phyloP scores from a whole-genome alignment of 1,284 basidiomycete genomes.

The Leccinum subrobustum region DNA sequence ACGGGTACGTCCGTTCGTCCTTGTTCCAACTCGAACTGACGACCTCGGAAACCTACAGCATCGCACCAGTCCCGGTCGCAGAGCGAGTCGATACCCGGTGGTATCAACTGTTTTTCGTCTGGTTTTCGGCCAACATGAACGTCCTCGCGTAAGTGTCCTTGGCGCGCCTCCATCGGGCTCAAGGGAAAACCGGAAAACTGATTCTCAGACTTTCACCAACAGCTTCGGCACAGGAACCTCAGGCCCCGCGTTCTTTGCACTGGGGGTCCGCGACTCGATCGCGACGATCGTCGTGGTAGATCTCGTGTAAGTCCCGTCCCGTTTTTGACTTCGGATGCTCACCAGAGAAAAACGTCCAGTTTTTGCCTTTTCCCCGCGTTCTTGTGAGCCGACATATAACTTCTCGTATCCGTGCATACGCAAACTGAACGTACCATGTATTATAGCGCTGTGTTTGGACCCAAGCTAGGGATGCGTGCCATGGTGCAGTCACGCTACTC shows the following conservation, averaged over 20 bases:
- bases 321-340: neutral
- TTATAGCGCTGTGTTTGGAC: conserved; percentile 54
- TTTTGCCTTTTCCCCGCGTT: conserved; percentile 46
- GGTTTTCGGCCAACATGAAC: conserved; percentile 65
- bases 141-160: conserved; percentile 45
- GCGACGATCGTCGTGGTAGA: conserved; percentile 54
- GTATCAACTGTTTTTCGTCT: conserved; percentile 65
- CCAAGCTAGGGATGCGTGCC: conserved; percentile 57
- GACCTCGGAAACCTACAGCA: conserved; percentile 34
- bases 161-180: too few relatives aligned
- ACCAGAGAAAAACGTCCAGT: conserved; percentile 4
- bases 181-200: neutral
- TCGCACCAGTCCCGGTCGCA: conserved; percentile 47
- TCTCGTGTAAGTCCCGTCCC: conserved; percentile 43
- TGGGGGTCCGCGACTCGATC: conserved; percentile 54
- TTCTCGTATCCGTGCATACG: neutral
- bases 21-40: neutral
- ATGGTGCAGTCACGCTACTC: conserved; percentile 64
- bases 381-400: conserved; percentile 44
- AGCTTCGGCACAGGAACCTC: conserved; percentile 56
- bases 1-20: conserved; percentile 32
- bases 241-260: conserved; percentile 57
- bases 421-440: conserved; percentile 3
- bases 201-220: neutral
- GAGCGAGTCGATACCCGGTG: conserved; percentile 51